A percentile compares a stretch with the other conserved stretches of the same genome.
These are phyloP conservation scores for Fusarium globosum DNA, from an alignment of 2,329 filamentous ascomycete genomes.

Conservation along the genomic window DNA sequence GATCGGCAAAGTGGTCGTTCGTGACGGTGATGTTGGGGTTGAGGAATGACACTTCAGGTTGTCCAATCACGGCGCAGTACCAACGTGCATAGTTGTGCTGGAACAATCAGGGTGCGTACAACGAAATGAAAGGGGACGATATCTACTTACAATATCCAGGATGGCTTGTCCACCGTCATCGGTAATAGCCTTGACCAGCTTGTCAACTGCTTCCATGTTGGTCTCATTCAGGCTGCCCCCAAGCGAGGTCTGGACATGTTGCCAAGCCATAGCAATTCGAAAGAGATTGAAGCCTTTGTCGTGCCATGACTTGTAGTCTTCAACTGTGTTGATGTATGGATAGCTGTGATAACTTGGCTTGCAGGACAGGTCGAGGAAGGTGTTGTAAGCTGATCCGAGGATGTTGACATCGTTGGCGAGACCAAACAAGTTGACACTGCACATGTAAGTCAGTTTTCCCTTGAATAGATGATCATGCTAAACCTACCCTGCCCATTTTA, in stretches of 20 bases:
- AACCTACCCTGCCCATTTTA: not conserved
- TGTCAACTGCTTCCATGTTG: not conserved
- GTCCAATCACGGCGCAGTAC: not conserved
- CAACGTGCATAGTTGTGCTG: slow-evolving; percentile 5
- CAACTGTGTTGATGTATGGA: not conserved
- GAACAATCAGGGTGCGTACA: too few relatives aligned
- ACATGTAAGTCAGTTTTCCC: not conserved
- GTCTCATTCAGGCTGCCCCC: not conserved
- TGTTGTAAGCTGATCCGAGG: slow-evolving; percentile 1
- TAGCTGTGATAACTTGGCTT: not conserved
- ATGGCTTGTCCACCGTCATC: slow-evolving; percentile 1
- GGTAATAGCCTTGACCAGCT: not conserved
- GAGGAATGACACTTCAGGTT: not conserved
- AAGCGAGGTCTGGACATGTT: slow-evolving; percentile 1
- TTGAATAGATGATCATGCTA: accelerated
- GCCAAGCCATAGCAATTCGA: not conserved
- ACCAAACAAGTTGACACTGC: not conserved
- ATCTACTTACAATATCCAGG: not conserved
- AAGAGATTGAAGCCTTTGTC: not conserved
- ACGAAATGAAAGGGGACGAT: too few relatives aligned
- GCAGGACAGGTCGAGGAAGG: not conserved
- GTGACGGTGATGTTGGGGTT: not conserved
- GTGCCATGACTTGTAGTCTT: not conserved
- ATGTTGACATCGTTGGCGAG: slow-evolving; percentile 5
- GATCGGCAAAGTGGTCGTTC: not conserved